Base-by-base conservation (phyloP, 2,329 filamentous ascomycete genomes). In the Akanthomyces uredinophilus region DNA sequence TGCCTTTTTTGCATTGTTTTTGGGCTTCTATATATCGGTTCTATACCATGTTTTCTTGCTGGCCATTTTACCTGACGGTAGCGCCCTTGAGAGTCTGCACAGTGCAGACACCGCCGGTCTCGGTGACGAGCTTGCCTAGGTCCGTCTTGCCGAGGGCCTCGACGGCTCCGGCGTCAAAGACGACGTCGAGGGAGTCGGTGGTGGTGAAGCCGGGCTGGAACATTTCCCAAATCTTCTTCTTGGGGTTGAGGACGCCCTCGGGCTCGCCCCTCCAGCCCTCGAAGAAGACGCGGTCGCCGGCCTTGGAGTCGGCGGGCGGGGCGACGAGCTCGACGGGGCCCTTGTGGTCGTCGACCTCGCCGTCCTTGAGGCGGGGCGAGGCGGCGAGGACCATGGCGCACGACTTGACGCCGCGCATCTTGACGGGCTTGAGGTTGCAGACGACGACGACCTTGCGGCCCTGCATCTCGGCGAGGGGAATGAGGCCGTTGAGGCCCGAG, bases 191-290 rank as follows among this genome's bases (percentile, higher is more conserved):
- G 52, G 76, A 77, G 8, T 89, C 88, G 1, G 89, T 96, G 8
- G 94, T 99, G 35, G 91, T 96, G 79, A 98, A 98, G 0, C 94
- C 95, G 1, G 93, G 92, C 82, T 98, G 94, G 78, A 96, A 91
- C 11, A 84, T 91, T 83, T 99, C 95, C 93, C 94, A 98, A 65
- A 98, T 81, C 87, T 98, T 98, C 87, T 98, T 99, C 88, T 99
- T 99, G 63, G 95, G 95, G 83, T 98, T 99, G 63, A 99, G 83
- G 57, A 94, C 86, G 65, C 88, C 89, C 83, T 99, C 95, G 0
- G 95, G 92, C 81, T 96, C 90, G 64, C 92, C 93, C 75, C 91
- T 83, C 88, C 91, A 99, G 53, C 95, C 95, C 73, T 98, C 91
- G 73, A 99, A 99, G 82, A 83, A 93, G 57, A 98, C 90, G 16